Evolutionary conservation across 2,329 filamentous ascomycete genomes (phyloP).

Genomic region (Aspergillus ustus): DNA sequence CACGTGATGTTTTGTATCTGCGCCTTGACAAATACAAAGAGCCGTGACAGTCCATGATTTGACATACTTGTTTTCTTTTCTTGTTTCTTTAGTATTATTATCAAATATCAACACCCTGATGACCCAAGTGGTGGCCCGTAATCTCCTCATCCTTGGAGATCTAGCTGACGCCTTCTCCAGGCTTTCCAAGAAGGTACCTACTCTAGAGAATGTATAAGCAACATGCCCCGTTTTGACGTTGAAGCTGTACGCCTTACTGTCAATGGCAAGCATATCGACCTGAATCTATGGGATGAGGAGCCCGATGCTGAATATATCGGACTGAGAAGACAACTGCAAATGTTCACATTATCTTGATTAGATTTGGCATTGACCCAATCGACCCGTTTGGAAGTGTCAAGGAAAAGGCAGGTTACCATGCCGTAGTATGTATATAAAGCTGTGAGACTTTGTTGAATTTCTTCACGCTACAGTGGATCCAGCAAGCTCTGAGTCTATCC

Average conservation of each 20-base stretch:
- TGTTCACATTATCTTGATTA: background rate
- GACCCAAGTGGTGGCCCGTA: background rate
- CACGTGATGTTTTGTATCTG: constrained; percentile 17
- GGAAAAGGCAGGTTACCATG: background rate
- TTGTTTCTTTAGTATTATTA: background rate
- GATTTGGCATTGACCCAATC: background rate
- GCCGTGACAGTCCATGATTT: background rate
- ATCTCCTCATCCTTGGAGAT: background rate
- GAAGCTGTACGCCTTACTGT: background rate
- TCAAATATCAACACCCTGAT: background rate
- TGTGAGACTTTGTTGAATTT: background rate
- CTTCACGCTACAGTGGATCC: background rate
- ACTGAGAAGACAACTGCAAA: background rate
- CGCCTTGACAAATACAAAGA: background rate
- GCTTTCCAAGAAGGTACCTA: too few species aligned
- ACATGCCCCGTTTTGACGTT: background rate
- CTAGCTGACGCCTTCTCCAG: background rate
- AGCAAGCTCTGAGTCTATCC: background rate
- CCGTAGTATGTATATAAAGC: background rate
- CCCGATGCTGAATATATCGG: background rate
- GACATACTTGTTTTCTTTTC: background rate
- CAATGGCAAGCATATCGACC: background rate
- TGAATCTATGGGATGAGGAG: background rate
- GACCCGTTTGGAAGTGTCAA: background rate
- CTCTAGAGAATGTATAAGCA: background rate